Conservation (phyloP, 2,329 filamentous ascomycete genomes). For the Penicillium sp. region DNA sequence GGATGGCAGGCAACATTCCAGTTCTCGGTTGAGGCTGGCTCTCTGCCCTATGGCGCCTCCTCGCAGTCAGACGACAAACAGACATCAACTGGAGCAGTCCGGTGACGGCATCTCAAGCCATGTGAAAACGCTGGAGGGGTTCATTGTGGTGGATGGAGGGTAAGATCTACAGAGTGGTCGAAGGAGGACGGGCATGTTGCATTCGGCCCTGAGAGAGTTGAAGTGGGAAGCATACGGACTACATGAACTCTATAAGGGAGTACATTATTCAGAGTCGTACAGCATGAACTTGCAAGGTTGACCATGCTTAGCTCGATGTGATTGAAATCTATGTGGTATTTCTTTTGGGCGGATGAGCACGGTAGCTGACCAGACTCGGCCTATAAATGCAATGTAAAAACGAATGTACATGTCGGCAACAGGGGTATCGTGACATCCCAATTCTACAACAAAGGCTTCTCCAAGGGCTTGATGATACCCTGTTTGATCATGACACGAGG, state of each 20-base stretch:
- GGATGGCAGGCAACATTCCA: constrained; percentile 13
- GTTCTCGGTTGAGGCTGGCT: constrained; percentile 13
- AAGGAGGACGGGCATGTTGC: background rate
- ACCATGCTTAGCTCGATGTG: background rate
- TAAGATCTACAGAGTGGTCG: background rate
- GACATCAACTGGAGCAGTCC: background rate
- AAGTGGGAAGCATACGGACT: too few species aligned
- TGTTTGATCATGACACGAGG: constrained; percentile 88
- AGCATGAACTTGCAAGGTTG: background rate
- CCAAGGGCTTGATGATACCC: constrained; percentile 84
- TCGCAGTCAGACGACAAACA: background rate
- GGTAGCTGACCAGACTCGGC: background rate
- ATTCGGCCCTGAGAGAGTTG: background rate
- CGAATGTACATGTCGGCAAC: constrained; percentile 10
- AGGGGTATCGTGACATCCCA: constrained; percentile 4
- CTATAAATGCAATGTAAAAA: background rate
- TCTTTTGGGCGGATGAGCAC: constrained; percentile 1
- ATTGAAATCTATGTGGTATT: constrained; percentile 8
- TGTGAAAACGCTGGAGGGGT: constrained; percentile 7
- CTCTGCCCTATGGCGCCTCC: constrained; percentile 1
- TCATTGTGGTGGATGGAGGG: background rate
- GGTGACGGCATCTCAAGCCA: constrained; percentile 4
- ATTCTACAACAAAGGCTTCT: constrained; percentile 66
- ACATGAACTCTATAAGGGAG: background rate
- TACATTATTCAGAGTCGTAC: background rate